Percentiles rank a stretch among this genome's conserved stretches.
phyloP scores from a whole-genome alignment of 306 rosid genomes.

The Casuarina cunninghamiana region DNA sequence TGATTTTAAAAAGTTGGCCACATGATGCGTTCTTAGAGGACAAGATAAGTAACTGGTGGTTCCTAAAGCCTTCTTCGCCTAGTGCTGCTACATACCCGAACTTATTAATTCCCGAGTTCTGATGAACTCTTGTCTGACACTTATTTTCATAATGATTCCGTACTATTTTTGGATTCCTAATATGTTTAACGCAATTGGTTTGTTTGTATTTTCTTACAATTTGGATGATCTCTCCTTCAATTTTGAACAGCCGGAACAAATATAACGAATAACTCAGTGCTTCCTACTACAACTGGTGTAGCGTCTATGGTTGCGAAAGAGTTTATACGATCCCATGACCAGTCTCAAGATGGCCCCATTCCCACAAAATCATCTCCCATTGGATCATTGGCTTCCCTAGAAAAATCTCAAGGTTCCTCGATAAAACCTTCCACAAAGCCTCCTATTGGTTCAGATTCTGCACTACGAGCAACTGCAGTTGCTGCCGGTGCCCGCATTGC shows the following conservation, averaged over 20 bases:
- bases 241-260: slow-evolving; percentile 44
- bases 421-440: slow-evolving; percentile 48
- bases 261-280: slow-evolving; percentile 34
- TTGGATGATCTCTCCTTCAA: slow-evolving; percentile 19
- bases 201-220: neutral
- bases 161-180: neutral
- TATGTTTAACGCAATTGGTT: neutral
- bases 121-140: neutral
- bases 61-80: neutral
- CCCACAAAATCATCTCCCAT: slow-evolving; percentile 21
- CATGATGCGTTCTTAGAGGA: neutral
- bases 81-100: neutral
- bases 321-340: slow-evolving; percentile 33
- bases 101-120: neutral
- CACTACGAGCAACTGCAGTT: slow-evolving; percentile 54
- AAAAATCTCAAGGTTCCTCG: slow-evolving; percentile 39
- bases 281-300: slow-evolving; percentile 36
- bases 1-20: neutral
- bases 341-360: slow-evolving; percentile 43
- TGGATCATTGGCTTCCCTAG: slow-evolving; percentile 37
- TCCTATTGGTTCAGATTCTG: slow-evolving; percentile 33
- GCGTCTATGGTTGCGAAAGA: slow-evolving; percentile 23
- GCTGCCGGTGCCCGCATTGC: slow-evolving; percentile 70
- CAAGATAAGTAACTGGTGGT: neutral
- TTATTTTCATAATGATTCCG: neutral